These are phyloP conservation scores for Ramaria sp. DNA, from an alignment of 768 basidiomycete genomes.

Conservation along the genomic window DNA sequence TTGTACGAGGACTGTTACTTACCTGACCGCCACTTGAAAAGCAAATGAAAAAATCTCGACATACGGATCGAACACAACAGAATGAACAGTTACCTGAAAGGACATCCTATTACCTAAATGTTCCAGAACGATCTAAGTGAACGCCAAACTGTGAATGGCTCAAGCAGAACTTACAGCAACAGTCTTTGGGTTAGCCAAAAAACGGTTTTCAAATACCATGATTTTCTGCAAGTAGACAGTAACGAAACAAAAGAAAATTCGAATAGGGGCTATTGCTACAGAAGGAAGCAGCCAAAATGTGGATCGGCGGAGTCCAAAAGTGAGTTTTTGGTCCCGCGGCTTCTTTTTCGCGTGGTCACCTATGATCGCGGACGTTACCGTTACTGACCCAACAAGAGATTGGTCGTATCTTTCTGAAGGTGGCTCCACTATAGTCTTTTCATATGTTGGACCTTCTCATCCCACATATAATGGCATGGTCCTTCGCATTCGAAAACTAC, in stretches of 20 bases:
- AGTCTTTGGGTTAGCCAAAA: constrained; percentile 62
- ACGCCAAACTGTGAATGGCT: neutral
- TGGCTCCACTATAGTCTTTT: constrained; percentile 84
- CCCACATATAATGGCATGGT: constrained; percentile 51
- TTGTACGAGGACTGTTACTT: constrained; percentile 13
- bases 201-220: constrained; percentile 26
- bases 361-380: constrained; percentile 12
- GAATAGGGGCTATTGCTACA: neutral
- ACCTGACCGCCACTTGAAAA: constrained; percentile 59
- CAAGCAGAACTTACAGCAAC: constrained; percentile 50
- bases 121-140: constrained; percentile 6
- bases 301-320: no score
- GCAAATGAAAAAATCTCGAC: constrained; percentile 7
- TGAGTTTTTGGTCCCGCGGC: no score
- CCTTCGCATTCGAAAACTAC: constrained; percentile 63
- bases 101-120: constrained; percentile 81
- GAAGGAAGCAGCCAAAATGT: no score
- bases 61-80: neutral
- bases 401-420: constrained; percentile 91
- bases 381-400: constrained; percentile 28
- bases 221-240: neutral
- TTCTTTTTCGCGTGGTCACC: neutral
- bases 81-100: constrained; percentile 61
- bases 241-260: neutral
- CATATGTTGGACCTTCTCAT: constrained; percentile 52